Evolutionary conservation across 179 eudicot genomes (phyloP), one percentile per base, ranked within the genome.

Genomic region (Silene coronaria): DNA sequence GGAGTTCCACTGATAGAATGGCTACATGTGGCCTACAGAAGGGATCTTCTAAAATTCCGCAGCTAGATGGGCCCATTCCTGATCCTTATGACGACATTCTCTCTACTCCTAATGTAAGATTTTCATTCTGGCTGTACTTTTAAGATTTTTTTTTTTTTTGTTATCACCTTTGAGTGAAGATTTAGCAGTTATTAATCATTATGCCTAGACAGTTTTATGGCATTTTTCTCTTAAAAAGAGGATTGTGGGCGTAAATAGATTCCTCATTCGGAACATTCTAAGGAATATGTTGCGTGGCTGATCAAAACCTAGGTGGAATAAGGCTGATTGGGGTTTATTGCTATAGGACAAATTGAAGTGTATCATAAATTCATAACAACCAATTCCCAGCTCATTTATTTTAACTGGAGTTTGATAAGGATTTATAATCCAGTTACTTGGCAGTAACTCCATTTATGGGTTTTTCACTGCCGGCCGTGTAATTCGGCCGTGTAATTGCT

Each of bases 51-150:
- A 81, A 82, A 82, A 90, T 92, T 82, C 88, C 92, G 78, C 97
- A 94, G 81, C 57, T 86, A 51, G 97, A 94, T 83, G 98, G 96
- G 73, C 97, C 91, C 53, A 82, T 84, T 45, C 89, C 98, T 71
- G 94, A 94, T 82, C 97, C 98, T 78, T 92, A 92, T 83, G 96
- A 93, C 71, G 96, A 94, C 64, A 86, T 70, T 78, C 94, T 89
- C 53, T 91, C 98, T 75, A 90, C 98, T 64, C 97, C 98, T 34
- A 91, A 92, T 85, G 98, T 94, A 77, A 88, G 88, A 34, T 45
- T 16, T 17, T 75, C 70, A 66, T 26, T 8, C 32, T 64, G 57
- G 68, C 28, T 46, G 27, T 55, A 23, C 36, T 14, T 26, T 21
- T 42, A 6, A 60, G 14, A 16, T 27, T 6, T 48, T 4, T 51